These are phyloP conservation scores for Rhodomyrtus psidioides DNA, from an alignment of 441 rosid species.

Conservation along the genomic window DNA sequence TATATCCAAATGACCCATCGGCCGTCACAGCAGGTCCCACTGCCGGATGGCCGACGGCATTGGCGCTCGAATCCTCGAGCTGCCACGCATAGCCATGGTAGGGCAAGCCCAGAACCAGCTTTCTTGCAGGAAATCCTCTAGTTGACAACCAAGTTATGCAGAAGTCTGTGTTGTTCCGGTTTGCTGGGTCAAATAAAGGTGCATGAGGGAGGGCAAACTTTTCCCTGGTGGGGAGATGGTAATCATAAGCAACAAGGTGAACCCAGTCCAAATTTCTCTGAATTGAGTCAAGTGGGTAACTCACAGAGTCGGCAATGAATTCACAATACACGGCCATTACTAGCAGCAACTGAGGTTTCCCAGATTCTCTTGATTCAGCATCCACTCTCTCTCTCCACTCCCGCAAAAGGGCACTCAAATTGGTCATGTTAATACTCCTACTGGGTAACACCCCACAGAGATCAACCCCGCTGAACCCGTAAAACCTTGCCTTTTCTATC, in stretches of 20 bases:
- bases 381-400: not conserved
- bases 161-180: constrained; percentile 24
- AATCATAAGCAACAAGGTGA: constrained; percentile 31
- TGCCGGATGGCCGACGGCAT: constrained; percentile 20
- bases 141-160: constrained; percentile 25
- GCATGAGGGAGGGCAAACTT: constrained; percentile 31
- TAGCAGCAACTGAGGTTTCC: not conserved
- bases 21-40: constrained; percentile 17
- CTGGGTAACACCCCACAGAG: constrained; percentile 19
- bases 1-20: constrained; percentile 36
- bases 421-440: constrained; percentile 7
- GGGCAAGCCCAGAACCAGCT: constrained; percentile 37
- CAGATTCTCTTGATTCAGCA: not conserved
- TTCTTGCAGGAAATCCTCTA: constrained; percentile 23
- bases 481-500: not conserved
- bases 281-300: not conserved
- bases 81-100: constrained; percentile 47
- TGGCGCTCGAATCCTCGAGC: constrained; percentile 12
- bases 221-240: constrained; percentile 29
- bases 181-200: constrained; percentile 24
- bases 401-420: not conserved
- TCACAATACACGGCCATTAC: not conserved
- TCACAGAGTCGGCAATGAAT: not conserved
- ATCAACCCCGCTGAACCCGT: constrained; percentile 9
- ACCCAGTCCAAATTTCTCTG: constrained; percentile 35